Base-by-base conservation (phyloP, 208 protist genomes). In the Leishmania mexicana region DNA sequence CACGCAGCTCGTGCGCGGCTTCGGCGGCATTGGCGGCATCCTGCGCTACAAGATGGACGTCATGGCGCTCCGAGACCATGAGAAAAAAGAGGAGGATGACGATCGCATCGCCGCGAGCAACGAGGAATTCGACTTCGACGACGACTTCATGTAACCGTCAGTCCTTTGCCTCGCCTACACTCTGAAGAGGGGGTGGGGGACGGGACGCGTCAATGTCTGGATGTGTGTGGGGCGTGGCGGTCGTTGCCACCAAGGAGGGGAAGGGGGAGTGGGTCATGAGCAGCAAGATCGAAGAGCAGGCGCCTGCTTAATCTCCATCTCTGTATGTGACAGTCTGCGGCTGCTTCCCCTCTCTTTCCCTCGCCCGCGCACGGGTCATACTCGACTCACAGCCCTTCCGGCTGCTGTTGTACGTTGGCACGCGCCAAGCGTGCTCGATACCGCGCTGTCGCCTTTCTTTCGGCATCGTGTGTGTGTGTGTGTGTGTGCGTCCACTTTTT, bases 1-100 rank as follows among this genome's bases (percentile, higher is more conserved):
- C 67, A 97, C 98, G 49, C 99, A 99, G 89, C 99, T 99, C 81
- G 93, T 96, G 60, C 94, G 95, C 70, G 99, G 99, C 51, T 99
- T 99, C 87, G 99, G 99, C 80, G 99, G 99, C 77, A 96, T 99
- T 62, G 99, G 98, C 57, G 98, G 98, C 72, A 77, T 99, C 21
- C 83, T 98, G 58, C 93, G 96, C 58, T 98, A 98, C 87, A 96
- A 95, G 85, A 86, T 98, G 78, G 95, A 98, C 76, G 84, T 98
- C 3, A 90, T 96, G 80, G 93, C 96, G 19, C 93, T 98, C 40
- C 90, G 96, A 60, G 95, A 98, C 57, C 87, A 92, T 77, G 96
- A 98, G 47, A 95, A 96, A 85, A 90, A 93, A 74, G 89, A 89
- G 5, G 92, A 92, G 2, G 90, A 93, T 6, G 85, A 94, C 35